Evolutionary conservation across 2,329 filamentous ascomycete species (phyloP), one percentile per base, ranked within the genome.

Genomic region (Graphilbum fragrans): DNA sequence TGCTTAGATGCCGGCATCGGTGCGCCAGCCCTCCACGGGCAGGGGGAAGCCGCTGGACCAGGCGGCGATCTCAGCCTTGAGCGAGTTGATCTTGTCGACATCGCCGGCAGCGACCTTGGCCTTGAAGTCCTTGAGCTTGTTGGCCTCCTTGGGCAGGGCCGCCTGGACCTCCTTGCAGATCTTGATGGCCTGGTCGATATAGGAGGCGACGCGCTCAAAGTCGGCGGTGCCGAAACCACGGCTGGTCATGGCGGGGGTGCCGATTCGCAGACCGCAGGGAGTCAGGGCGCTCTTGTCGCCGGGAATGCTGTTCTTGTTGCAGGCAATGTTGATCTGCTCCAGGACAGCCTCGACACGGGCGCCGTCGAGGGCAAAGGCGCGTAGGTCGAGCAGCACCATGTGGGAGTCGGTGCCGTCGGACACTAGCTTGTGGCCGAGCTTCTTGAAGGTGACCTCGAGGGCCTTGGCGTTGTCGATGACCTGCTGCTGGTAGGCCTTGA

Each of bases 81-180:
- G 74, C 52, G 73, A 75, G 61, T 83, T 80, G 66, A 98, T 90
- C 70, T 88, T 84, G 47, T 76, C 65, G 38, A 94, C 72, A 57
- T 82, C 75, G 49, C 86, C 88, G 52, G 72, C 68, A 44, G 83
- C 77, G 47, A 94, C 86, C 76, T 86, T 90, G 60, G 78, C 80
- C 75, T 90, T 93, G 82, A 98, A 96, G 73, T 98, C 92, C 80
- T 96, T 96, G 64, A 94, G 85, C 80, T 93, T 95, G 80, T 96
- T 98, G 57, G 86, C 86, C 65, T 92, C 84, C 79, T 95, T 95
- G 62, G 92, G 90, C 20, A 96, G 77, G 49, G 73, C 69, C 45
- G 60, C 71, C 72, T 96, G 92, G 54, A 94, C 72, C 58, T 88
- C 80, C 75, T 87, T 86, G 74, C 82, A 85, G 58, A 96, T 74